Base-by-base conservation (phyloP, 163 green algal species). In the Chlamydomonas reinhardtii region DNA sequence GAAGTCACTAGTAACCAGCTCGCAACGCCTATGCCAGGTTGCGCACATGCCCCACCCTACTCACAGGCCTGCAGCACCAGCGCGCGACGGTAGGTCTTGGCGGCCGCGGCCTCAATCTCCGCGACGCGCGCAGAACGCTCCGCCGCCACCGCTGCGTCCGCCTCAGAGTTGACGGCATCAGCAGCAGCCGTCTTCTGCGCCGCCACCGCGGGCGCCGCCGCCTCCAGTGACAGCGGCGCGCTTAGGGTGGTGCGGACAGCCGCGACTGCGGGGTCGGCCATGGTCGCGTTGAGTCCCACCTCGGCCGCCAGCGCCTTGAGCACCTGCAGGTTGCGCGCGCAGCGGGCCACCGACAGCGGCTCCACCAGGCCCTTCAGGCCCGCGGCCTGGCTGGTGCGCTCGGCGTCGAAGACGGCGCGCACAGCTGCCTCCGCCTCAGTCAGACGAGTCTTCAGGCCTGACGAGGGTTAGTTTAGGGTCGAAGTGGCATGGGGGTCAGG, bases 51-150 rank as follows among this genome's bases (percentile, higher is more conserved):
- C 59, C 8, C 59, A n/a, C 59, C 22, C 37, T 25, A 78, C 79
- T 85, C 52, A 85, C 79, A 61, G 52, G 79, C 68, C 48, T 85
- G 79, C 31, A 85, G 66, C 79, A 61, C 48, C 70, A 87, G 81
- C 70, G 74, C 71, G 25, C 81, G 81, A 19, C 71, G 70, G 59
- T 80, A 80, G 12, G 71, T 87, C 14, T 24, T 22, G 35, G 19
- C 70, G n/a, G 81, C 70, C 32, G 81, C 81, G 8, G 54, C 59
- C 27, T 79, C 81, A 35, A 87, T 80, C 71, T 87, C 31, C 34
- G 70, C 71, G 32, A n/a, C 61, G 31, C 81, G 81, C 27, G 56
- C 74, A 29, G 35, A 37, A 20, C 81, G 70, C 81, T 87, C 81
- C 56, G 35, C 56, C 59, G 27, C 81, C 70, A 87, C 81, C 35